A percentile compares a stretch with the other conserved stretches of the same genome.
phyloP scores from a whole-genome alignment of 1,284 basidiomycete species.

The Thecaphora frezii region DNA sequence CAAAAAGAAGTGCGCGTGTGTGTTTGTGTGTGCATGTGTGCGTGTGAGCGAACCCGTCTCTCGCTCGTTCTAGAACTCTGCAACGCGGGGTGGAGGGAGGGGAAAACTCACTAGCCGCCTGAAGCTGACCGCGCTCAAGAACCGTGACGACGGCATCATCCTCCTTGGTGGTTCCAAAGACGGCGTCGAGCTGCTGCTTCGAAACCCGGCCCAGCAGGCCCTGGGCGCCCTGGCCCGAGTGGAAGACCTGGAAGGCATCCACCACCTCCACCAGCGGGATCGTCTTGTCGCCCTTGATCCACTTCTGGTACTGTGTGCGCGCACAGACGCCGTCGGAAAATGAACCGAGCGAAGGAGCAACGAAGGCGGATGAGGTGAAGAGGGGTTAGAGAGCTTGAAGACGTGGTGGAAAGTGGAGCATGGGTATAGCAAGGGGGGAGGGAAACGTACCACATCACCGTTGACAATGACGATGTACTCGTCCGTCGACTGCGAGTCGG shows the following conservation, averaged over 20 bases:
- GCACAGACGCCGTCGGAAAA: too few relatives aligned
- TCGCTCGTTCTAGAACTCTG: not conserved
- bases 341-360: too few relatives aligned
- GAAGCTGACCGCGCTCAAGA: slow-evolving; percentile 55
- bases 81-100: too few relatives aligned
- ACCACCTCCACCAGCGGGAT: slow-evolving; percentile 60
- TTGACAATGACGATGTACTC: slow-evolving; percentile 60
- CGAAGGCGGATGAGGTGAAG: not conserved
- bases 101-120: slow-evolving; percentile 20
- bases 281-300: slow-evolving; percentile 58
- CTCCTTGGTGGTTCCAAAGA: slow-evolving; percentile 57
- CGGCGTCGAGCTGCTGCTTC: slow-evolving; percentile 59
- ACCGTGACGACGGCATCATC: slow-evolving; percentile 55
- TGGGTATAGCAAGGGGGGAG: slow-evolving; percentile 2
- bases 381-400: not conserved
- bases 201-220: slow-evolving; percentile 59
- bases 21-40: too few relatives aligned
- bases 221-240: slow-evolving; percentile 59
- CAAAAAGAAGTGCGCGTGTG: too few relatives aligned
- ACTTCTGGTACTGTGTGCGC: slow-evolving; percentile 50
- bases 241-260: slow-evolving; percentile 60
- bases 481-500: slow-evolving; percentile 59
- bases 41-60: too few relatives aligned
- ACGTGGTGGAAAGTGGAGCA: not conserved
- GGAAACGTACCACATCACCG: slow-evolving; percentile 32